Evolutionary conservation across 208 protist species (phyloP).

Genomic region (Wallacemonas collosoma): DNA sequence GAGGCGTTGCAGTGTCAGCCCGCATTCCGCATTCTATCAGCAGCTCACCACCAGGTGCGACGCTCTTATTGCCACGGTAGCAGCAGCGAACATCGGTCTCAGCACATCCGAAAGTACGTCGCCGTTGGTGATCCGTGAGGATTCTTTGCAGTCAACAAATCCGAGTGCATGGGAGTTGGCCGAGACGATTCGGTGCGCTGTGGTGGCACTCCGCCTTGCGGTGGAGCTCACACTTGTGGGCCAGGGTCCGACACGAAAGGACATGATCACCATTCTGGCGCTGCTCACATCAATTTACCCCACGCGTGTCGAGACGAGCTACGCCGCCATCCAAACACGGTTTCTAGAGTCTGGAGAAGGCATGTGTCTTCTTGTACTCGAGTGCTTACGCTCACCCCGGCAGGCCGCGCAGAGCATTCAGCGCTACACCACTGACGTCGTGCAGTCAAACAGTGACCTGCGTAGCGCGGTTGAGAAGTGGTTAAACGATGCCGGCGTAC

Average conservation of each 20-base stretch:
- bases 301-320: not conserved
- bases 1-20: conserved; percentile 24
- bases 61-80: conserved; percentile 38
- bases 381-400: conserved; percentile 36
- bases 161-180: conserved; percentile 46
- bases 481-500: not conserved
- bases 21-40: conserved; percentile 1
- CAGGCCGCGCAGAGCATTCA: conserved; percentile 28
- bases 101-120: conserved; percentile 26
- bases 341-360: conserved; percentile 28
- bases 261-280: conserved; percentile 8
- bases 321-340: not conserved
- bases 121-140: conserved; percentile 32
- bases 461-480: not conserved
- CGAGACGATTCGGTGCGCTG: conserved; percentile 57
- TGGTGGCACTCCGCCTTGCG: conserved; percentile 36
- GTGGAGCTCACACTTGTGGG: conserved; percentile 33
- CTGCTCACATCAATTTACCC: conserved; percentile 2
- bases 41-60: conserved; percentile 19
- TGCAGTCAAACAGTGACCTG: conserved; percentile 17
- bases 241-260: not conserved
- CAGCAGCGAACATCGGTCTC: conserved; percentile 49
- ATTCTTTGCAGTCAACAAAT: conserved; percentile 42
- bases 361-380: conserved; percentile 47
- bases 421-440: conserved; percentile 24